Conservation (phyloP, 768 basidiomycete species). For the Leucocoprinus leucothites region DNA sequence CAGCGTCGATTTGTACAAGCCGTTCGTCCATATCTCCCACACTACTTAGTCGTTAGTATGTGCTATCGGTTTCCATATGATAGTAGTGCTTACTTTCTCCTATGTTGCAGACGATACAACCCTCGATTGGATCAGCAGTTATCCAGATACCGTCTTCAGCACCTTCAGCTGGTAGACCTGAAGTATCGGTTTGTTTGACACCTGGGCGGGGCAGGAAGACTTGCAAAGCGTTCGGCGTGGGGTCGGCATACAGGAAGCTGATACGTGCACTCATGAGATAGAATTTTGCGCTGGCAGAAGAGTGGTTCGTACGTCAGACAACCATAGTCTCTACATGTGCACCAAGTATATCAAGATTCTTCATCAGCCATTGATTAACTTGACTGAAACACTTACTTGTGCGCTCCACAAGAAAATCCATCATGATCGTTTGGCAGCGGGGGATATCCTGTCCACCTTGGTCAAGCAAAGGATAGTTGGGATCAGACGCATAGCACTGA, state of each 20-base stretch:
- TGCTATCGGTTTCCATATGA: no score
- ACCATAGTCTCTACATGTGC: conserved; percentile 82
- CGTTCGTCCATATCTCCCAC: conserved; percentile 93
- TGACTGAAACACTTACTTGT: conserved; percentile 52
- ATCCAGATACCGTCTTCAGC: conserved; percentile 72
- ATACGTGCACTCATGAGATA: background rate
- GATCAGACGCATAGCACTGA: conserved; percentile 20
- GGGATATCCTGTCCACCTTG: conserved; percentile 63
- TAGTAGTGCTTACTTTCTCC: conserved; percentile 68
- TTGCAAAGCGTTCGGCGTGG: conserved; percentile 76
- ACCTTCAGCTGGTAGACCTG: conserved; percentile 46
- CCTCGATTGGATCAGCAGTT: conserved; percentile 77
- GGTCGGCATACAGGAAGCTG: conserved; percentile 86
- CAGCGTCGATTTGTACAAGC: conserved; percentile 82
- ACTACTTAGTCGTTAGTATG: conserved; percentile 36
- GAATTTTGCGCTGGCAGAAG: background rate
- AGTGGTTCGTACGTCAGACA: conserved; percentile 66
- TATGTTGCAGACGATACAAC: conserved; percentile 87
- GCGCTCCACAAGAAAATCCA: conserved; percentile 87
- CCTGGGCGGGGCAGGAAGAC: conserved; percentile 61
- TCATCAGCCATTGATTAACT: no score
- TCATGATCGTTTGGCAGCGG: conserved; percentile 76
- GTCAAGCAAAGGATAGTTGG: background rate
- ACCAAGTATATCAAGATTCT: background rate
- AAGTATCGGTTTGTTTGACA: conserved; percentile 21